Evolutionary conservation across 2,329 filamentous ascomycete genomes (phyloP).

Genomic region (Corinectria fuckeliana): DNA sequence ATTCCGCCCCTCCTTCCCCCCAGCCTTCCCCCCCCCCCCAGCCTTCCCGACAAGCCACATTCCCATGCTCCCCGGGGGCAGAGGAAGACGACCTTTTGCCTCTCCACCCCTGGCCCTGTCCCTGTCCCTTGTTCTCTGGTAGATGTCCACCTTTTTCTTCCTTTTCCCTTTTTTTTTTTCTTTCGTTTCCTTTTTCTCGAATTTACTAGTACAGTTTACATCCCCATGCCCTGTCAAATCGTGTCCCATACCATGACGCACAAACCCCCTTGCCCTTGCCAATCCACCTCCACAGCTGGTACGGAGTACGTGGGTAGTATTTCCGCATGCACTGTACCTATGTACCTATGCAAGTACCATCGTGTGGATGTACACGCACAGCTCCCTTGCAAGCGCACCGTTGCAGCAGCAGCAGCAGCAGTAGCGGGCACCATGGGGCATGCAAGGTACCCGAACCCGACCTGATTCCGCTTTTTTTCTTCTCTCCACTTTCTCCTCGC

Average conservation of each 20-base stretch:
- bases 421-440: not conserved
- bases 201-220: no score
- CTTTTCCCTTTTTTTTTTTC: not conserved
- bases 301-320: no score
- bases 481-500: constrained; percentile 16
- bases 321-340: not conserved
- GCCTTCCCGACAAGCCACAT: not conserved
- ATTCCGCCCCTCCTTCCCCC: not conserved
- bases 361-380: no score
- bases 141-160: not conserved
- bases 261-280: not conserved
- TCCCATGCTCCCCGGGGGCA: not conserved
- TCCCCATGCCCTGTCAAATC: not conserved
- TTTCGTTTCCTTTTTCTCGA: not conserved
- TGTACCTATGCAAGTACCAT: no score
- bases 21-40: not conserved
- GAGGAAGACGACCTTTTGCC: not conserved
- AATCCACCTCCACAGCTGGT: no score
- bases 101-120: not conserved
- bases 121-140: not conserved
- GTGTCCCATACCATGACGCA: no score
- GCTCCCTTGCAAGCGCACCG: no score
- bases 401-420: not conserved
- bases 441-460: constrained; percentile 5
- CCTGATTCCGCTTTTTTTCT: constrained; percentile 10